Base-by-base conservation (phyloP, 257 asterid genomes). In the Cynanchum wilfordii region DNA sequence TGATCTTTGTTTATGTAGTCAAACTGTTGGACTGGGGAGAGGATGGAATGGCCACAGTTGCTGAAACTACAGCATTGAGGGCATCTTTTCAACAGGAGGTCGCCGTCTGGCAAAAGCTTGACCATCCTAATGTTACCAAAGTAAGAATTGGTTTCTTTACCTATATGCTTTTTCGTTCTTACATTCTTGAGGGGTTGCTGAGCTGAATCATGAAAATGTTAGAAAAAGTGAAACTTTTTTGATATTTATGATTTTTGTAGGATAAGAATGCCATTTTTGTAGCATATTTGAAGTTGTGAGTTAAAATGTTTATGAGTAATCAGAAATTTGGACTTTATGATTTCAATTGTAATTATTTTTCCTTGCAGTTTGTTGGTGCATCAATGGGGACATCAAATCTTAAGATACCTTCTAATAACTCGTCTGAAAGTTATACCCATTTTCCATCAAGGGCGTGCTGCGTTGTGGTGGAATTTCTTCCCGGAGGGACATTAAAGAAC, bases 321-420 rank as follows among this genome's bases (percentile, higher is more conserved):
- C 6, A 10, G 9, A 38, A 10, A 9, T 11, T 47, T 27, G 54
- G 49, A 8, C 10, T 63, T 22, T 30, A 55, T 22, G 47, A 56
- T 36, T 76, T 29, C 30, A 63, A 15, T 16, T 58, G 24, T 52
- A 33, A 19, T 44, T 19, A 17, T 75, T 36, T 19, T 72, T 70
- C 24, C 22, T 73, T 51, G 80, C 72, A 91, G 97, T 93, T 93
- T 76, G 80, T 93, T 33, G 97, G 97, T 66, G 98, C 98, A 73
- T 93, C 97, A 44, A 93, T 93, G 98, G 98, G 97, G 66, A 93
- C 98, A 19, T 88, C 97, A 2, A 88, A 93, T 62, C 81, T 93
- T 58, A 93, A 91, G 86, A 89, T 91, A 56, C 98, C 98, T 22
- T 88, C 96, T 4, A 90, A 89, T 76, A 91, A 86, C 70, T 92